These are phyloP conservation scores for Tagetes patula DNA, from an alignment of 129 eudicot genomes.

Conservation along the genomic window DNA sequence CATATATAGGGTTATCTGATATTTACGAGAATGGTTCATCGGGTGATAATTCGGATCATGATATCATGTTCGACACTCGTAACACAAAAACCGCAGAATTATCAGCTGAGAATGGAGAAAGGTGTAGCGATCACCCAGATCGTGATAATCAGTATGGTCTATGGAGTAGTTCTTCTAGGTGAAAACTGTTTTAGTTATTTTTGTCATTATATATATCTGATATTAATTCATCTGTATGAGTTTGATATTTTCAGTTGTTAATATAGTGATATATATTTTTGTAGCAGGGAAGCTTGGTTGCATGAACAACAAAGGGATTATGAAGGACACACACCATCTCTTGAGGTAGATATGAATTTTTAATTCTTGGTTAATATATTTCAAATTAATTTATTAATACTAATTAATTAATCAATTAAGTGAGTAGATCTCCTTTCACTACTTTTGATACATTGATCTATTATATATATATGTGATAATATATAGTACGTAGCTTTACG, in stretches of 20 bases:
- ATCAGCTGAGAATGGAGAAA: slow-evolving; percentile 45
- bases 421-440: slow-evolving; percentile 35
- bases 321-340: slow-evolving; percentile 54
- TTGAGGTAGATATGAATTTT: slow-evolving; percentile 59
- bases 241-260: slow-evolving; percentile 7
- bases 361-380: not conserved
- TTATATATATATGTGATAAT: slow-evolving; percentile 16
- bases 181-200: not conserved
- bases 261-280: slow-evolving; percentile 33
- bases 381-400: not conserved
- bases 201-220: too few relatives aligned
- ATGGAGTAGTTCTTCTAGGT: slow-evolving; percentile 97
- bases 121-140: slow-evolving; percentile 47
- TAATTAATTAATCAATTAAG: slow-evolving; percentile 12
- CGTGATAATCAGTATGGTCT: slow-evolving; percentile 44
- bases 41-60: slow-evolving; percentile 82
- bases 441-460: slow-evolving; percentile 36
- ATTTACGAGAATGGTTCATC: slow-evolving; percentile 80
- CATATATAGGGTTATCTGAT: slow-evolving; percentile 72
- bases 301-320: slow-evolving; percentile 67
- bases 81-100: slow-evolving; percentile 50
- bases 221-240: too few relatives aligned
- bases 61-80: slow-evolving; percentile 56
- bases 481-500: slow-evolving; percentile 23
- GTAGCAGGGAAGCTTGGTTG: slow-evolving; percentile 92